A percentile compares a stretch with the other conserved stretches of the same genome.
Conservation (phyloP, 116 monocot genomes). For the Iris pallida region DNA sequence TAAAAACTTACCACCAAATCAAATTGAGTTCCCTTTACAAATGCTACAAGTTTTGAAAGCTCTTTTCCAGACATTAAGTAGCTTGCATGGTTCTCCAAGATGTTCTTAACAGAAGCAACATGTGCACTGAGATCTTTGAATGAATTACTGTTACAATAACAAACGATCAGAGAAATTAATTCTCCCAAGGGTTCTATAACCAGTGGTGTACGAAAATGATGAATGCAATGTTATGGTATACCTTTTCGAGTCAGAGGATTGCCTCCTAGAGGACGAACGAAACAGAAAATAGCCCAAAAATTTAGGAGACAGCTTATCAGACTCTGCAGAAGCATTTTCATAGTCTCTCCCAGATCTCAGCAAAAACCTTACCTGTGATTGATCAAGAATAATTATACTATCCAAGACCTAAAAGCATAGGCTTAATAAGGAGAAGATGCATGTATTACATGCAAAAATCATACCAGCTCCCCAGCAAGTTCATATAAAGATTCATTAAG, state of each 20-base stretch:
- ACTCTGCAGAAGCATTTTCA: slow-evolving; percentile 66
- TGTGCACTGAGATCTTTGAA: slow-evolving; percentile 90
- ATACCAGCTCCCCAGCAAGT: too few relatives aligned
- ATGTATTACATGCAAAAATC: too few relatives aligned
- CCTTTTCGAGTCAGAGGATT: slow-evolving; percentile 87
- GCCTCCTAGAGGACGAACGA: slow-evolving; percentile 56
- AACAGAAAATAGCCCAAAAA: slow-evolving; percentile 89
- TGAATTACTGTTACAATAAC: slow-evolving; percentile 47
- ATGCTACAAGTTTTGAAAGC: too few relatives aligned
- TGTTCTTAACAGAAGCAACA: slow-evolving; percentile 94
- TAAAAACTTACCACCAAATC: too few relatives aligned
- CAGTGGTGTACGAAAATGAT: too few relatives aligned
- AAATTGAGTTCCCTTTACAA: too few relatives aligned
- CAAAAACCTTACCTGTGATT: slow-evolving; percentile 86
- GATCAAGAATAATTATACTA: too few relatives aligned
- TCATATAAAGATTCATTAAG: too few relatives aligned
- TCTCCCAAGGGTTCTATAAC: neutral
- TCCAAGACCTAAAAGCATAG: too few relatives aligned
- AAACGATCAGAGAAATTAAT: neutral
- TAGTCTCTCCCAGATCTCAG: slow-evolving; percentile 96
- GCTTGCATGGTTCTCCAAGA: slow-evolving; percentile 94
- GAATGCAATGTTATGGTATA: too few relatives aligned
- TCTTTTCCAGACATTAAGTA: too few relatives aligned
- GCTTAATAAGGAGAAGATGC: too few relatives aligned
- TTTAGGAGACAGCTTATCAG: slow-evolving; percentile 81